Base-by-base conservation (phyloP, 306 rosid genomes). In the Dicorynia guianensis region DNA sequence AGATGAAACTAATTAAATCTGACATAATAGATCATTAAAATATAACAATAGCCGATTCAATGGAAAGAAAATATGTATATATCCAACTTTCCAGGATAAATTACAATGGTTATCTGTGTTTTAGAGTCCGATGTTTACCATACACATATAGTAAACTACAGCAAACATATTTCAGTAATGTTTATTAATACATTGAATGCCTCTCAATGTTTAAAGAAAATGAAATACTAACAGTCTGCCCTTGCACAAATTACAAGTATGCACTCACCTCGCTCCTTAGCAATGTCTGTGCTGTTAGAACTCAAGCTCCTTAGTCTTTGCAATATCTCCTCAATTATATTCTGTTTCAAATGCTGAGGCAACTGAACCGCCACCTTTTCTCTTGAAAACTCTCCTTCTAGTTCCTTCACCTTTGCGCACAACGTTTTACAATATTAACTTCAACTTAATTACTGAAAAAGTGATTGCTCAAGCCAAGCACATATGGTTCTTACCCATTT, bases 211-310 rank as follows among this genome's bases (percentile, higher is more conserved):
- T 73, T 11, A 54, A 7, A 6, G 18, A 76, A 58, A 64, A 43
- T 11, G 47, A 40, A 56, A 71, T 12, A 17, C 39, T 34, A 52
- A 1, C 30, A 25, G 64, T 52, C 42, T 11, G 40, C 63, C 66
- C 35, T 36, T 33, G 19, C 38, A 48, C 25, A 67, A 75, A 17
- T 34, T 34, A 75, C 66, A 59, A 35, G 38, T 49, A 73, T 8
- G 36, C 63, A 79, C 89, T 69, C n/a, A 92, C 99, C 97, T 82
- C 83, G 88, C 74, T 95, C 97, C 81, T 60, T 71, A 71, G 83
- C 81, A 70, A 71, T 66, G 75, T 76, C 33, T 17, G 48, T 76
- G 11, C 82, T 81, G 63, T 76, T 79, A 53, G 71, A 71, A 80
- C 85, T 85, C 91, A 84, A 83, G 76, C 69, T 79, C 84, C 72